Evolutionary conservation across 108 stramenopile genomes (phyloP), one percentile per base, ranked within the genome.

Genomic region (Cafeteria roenbergensis): DNA sequence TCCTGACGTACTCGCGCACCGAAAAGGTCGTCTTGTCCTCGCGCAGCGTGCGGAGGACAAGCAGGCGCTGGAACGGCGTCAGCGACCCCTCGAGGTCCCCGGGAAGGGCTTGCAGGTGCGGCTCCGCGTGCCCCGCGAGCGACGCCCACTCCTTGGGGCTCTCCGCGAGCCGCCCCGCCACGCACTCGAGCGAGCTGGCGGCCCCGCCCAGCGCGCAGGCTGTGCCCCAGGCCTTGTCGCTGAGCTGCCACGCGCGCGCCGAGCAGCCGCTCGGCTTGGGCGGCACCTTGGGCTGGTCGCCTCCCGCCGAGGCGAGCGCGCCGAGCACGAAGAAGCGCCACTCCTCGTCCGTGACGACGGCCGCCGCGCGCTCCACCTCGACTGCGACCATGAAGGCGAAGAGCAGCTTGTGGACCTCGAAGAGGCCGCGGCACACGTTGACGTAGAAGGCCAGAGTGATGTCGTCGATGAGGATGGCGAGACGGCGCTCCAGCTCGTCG

Each of bases 351-450:
- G 73, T 34, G 38, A 76, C 51, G 28, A 0, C 24, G 22, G 59
- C 58, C 33, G 26, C 60, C 1, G 30, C 22, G 0, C 65, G 58
- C 6, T 0, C 32, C 21, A 76, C 56, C 0, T 67, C 33, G 14
- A 60, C 61, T 20, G 71, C 69, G 37, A 71, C 72, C 34, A 67
- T 52, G 62, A 72, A 71, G 25, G 66, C 59, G 32, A 36, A 76
- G 30, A 76, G 57, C 34, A 78, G 48, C 65, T 73, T 73, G 48
- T 74, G 68, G 69, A 61, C 30, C 28, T 78, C 78, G 32, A 76
- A 76, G 31, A 76, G 67, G 0, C 80, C 71, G 37, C 80, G 51
- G 72, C 80, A 78, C 62, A 78, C 50, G 62, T 81, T 81, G 30
- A 56, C 64, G 54, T 74, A 81, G 64, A 81, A 73, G 51, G 62